Percentiles rank a stretch among this genome's conserved stretches.
phyloP scores from a whole-genome alignment of 2,329 filamentous ascomycete species.

The Cercospora sp. region DNA sequence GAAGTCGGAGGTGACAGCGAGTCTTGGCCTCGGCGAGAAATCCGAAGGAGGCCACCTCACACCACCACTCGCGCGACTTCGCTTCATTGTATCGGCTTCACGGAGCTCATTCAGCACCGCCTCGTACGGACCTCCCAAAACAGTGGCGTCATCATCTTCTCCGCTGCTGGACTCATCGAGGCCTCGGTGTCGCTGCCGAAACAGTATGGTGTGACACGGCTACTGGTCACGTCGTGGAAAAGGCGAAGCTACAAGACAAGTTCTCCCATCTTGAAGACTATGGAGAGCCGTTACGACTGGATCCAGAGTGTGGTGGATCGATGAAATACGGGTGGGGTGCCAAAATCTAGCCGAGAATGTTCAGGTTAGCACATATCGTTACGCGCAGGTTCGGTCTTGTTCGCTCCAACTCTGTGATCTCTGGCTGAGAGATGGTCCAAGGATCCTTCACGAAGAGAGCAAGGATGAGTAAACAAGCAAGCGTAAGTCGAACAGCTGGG shows the following conservation, averaged over 20 bases:
- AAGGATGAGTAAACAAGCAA: no score
- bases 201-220: neutral
- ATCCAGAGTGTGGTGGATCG: no score
- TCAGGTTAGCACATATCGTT: no score
- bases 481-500: no score
- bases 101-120: neutral
- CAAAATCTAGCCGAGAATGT: no score
- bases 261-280: no score
- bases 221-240: neutral
- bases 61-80: conserved; percentile 4
- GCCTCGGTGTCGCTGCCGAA: neutral
- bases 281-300: no score
- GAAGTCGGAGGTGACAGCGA: conserved; percentile 3
- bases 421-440: no score
- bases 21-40: neutral
- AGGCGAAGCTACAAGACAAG: neutral
- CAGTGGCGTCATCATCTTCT: neutral
- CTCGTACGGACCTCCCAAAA: neutral
- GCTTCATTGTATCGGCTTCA: neutral
- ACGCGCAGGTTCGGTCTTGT: no score
- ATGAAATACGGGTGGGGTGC: no score
- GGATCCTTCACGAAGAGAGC: neutral
- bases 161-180: neutral
- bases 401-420: no score
- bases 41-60: conserved; percentile 2